Evolutionary conservation across 441 rosid species (phyloP), one percentile per base, ranked within the genome.

Genomic region (Eutrema salsugineum): DNA sequence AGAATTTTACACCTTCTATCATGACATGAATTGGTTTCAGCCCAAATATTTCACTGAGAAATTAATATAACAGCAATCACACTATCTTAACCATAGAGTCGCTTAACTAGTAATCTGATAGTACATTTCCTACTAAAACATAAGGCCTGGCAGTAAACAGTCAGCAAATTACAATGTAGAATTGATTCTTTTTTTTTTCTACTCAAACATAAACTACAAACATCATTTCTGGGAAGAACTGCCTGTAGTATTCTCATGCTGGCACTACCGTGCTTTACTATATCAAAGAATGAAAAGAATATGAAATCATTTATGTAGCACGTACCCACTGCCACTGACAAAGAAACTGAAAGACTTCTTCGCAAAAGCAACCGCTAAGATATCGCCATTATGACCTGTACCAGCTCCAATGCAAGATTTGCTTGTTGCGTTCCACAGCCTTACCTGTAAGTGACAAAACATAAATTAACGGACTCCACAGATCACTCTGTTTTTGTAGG

Each of bases 321-420:
- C 90, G 80, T 71, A 93, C 99, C 98, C 91, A 68, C 98, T 93
- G 57, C 95, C 99, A 77, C 95, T 91, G 68, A 95, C 94, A 80
- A 95, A 84, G 79, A 95, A 95, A 73, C 79, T 85, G 22, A 36
- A 78, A 60, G 56, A 48, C 80, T 82, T 95, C 80, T 87, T 95
- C 9, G 99, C 85, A 78, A 95, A 93, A 65, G 97, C 90, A 73
- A 95, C 85, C 63, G 98, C 97, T 72, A 89, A 93, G 63, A 95
- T 91, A 48, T 94, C 96, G 39, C 90, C 96, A 87, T 82, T 86
- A 83, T 95, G 99, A 63, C 99, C 97, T 15, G 76, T 78, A 59
- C 97, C 99, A 73, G 93, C 75, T 78, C 98, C 98, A 77, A 95
- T 70, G 71, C 99, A 95, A 68, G 82, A 70, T 78, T 78, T 80